Base-by-base conservation (phyloP, 768 basidiomycete species). In the Auriscalpium microsporum region DNA sequence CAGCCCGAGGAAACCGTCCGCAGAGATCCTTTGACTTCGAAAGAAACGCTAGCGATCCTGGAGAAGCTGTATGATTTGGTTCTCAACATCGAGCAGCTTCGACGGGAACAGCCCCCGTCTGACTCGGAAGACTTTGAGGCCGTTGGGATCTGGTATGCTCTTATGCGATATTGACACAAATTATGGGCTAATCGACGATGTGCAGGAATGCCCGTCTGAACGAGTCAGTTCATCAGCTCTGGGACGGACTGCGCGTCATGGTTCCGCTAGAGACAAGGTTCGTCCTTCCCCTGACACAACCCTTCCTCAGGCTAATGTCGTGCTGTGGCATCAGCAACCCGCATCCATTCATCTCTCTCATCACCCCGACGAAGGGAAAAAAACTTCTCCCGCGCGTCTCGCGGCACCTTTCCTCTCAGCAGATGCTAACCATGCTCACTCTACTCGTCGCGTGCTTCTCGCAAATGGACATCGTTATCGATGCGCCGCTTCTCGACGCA, bases 261-360 rank as follows among this genome's bases (percentile, higher is more conserved):
- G 84, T 90, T 5, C 92, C 93, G 42, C 79, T 98, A 16, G 94
- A 94, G 66, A 87, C 89, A n/a, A 94, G 93, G 94, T 92, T 58
- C 40, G 74, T 59, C 1, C 42, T 33, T 28, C 38, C 6, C 23
- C 28, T 28, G 28, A 28, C 4, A 28, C 4, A 5, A 34, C 34
- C 13, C 9, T 36, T 28, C 23, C 14, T 48, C 28, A 34, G 7
- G 10, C 19, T 37, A 17, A 34, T 38, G 10, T 10, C 23, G 52
- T 40, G 55, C 16, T 14, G 17, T 28, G 10, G 21, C 40, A 19
- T 33, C 42, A 94, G 94, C 67, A 79, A 88, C 59, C 95, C 95
- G 3, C 96, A 99, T 72, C 96, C 96, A 2, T 97, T 99, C 73
- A 84, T 99, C 61, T 93, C 94, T 3, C 77, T 99, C 36, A 78